Conservation (phyloP, 116 monocot genomes). For the Posidonia oceanica region DNA sequence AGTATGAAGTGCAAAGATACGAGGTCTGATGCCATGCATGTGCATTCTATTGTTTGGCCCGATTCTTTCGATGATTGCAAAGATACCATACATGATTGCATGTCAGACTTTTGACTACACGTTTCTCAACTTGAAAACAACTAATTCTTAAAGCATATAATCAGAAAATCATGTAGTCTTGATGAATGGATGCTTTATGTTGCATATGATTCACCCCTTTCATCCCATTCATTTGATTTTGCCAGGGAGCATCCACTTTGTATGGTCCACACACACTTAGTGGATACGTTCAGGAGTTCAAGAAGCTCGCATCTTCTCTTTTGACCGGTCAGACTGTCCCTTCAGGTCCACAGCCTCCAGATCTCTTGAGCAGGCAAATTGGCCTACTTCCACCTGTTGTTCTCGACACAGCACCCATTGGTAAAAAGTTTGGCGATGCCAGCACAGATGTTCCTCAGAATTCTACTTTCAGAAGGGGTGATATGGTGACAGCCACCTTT, state of each 20-base stretch:
- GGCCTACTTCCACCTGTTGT: conserved; percentile 56
- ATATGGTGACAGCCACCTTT: conserved; percentile 57
- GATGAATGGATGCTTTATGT: too few relatives aligned
- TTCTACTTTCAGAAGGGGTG: conserved; percentile 49
- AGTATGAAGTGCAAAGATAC: conserved; percentile 84
- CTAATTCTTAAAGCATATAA: too few relatives aligned
- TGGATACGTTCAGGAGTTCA: conserved; percentile 95
- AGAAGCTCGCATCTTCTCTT: conserved; percentile 69
- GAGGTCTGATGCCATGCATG: conserved; percentile 32
- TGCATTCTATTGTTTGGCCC: background rate
- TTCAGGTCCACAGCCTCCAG: conserved; percentile 55
- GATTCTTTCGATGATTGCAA: background rate
- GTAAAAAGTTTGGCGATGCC: conserved; percentile 65
- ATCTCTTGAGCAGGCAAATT: conserved; percentile 76
- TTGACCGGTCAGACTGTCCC: conserved; percentile 18
- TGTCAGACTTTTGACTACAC: too few relatives aligned
- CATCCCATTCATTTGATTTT: background rate
- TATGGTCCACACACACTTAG: conserved; percentile 86
- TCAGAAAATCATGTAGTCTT: too few relatives aligned
- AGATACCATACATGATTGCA: too few relatives aligned
- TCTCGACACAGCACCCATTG: conserved; percentile 46
- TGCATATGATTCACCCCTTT: too few relatives aligned
- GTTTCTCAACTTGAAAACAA: too few relatives aligned
- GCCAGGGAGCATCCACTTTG: conserved; percentile 88
- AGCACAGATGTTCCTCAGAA: conserved; percentile 51